A percentile compares a stretch with the other conserved stretches of the same genome.
Evolutionary conservation across 306 rosid genomes (phyloP).

Genomic region (Trichosanthes truncata): DNA sequence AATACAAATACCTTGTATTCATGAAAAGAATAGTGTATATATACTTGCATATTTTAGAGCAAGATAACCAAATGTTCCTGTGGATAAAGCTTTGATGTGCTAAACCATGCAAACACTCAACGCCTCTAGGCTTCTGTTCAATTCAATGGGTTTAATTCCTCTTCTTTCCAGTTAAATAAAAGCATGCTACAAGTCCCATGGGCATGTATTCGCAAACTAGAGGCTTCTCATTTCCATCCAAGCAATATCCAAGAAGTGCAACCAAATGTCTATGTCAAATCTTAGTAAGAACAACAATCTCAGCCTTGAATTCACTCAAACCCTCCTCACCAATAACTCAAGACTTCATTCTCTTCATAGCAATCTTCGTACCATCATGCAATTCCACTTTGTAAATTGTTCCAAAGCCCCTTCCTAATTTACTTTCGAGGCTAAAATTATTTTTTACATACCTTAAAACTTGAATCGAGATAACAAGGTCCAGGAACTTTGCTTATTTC

Average conservation of each 20-base stretch:
- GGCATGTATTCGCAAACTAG: constrained; percentile 89
- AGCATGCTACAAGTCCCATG: constrained; percentile 56
- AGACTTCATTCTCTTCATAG: constrained; percentile 86
- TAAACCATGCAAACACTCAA: constrained; percentile 72
- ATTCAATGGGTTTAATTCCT: constrained; percentile 58
- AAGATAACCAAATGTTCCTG: too few species aligned
- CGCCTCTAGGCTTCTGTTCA: constrained; percentile 84
- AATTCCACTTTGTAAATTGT: constrained; percentile 73
- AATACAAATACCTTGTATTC: too few species aligned
- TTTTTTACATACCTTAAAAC: constrained; percentile 58
- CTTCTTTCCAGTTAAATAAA: constrained; percentile 46
- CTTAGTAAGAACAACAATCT: constrained; percentile 72
- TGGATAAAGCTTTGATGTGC: constrained; percentile 82
- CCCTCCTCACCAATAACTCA: constrained; percentile 58
- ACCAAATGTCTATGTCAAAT: constrained; percentile 82
- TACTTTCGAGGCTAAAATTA: constrained; percentile 46
- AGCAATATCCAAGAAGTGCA: constrained; percentile 75
- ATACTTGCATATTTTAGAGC: too few species aligned
- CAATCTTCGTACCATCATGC: constrained; percentile 83
- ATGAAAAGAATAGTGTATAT: too few species aligned
- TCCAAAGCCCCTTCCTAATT: constrained; percentile 78
- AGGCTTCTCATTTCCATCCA: constrained; percentile 78
- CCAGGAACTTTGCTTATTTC: constrained; percentile 18
- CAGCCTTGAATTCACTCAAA: constrained; percentile 58
- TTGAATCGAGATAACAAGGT: constrained; percentile 59